Percentiles rank a stretch among this genome's conserved stretches.
These are phyloP conservation scores for Hypoxylon sp. DNA, from an alignment of 2,329 filamentous ascomycete species.

Conservation along the genomic window DNA sequence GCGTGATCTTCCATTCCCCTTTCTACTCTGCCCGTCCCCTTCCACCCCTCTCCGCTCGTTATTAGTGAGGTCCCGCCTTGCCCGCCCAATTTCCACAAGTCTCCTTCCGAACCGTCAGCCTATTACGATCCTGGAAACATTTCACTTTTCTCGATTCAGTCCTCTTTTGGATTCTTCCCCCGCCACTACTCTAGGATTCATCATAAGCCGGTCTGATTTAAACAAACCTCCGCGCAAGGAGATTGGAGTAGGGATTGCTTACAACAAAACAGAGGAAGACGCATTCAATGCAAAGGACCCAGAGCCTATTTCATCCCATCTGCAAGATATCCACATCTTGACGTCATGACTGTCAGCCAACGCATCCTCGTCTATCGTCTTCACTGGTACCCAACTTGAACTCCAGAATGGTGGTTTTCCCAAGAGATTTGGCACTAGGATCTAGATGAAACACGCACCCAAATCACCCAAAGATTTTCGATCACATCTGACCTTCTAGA, in stretches of 20 bases:
- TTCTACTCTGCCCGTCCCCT: constrained; percentile 18
- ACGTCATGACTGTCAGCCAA: constrained; percentile 38
- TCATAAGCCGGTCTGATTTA: constrained; percentile 17
- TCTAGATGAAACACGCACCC: constrained; percentile 13
- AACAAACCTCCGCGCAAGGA: constrained; percentile 21
- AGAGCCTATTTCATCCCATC: constrained; percentile 34
- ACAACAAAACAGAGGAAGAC: constrained; percentile 13
- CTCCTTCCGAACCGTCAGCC: constrained; percentile 20
- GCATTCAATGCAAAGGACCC: constrained; percentile 33
- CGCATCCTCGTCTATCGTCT: constrained; percentile 26
- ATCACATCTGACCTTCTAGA: constrained; percentile 5
- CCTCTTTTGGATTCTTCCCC: constrained; percentile 43
- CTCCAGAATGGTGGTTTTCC: constrained; percentile 9
- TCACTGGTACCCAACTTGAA: constrained; percentile 9
- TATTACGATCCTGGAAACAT: constrained; percentile 31
- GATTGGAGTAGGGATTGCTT: constrained; percentile 24
- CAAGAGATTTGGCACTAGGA: constrained; percentile 7
- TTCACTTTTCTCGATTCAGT: constrained; percentile 31
- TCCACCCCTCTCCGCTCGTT: constrained; percentile 43
- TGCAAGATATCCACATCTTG: constrained; percentile 40
- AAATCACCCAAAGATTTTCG: constrained; percentile 17
- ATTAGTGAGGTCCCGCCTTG: constrained; percentile 38
- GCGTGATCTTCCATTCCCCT: background rate
- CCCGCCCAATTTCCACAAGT: constrained; percentile 45
- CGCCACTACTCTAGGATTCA: constrained; percentile 38